phyloP scores from a whole-genome alignment of 1,284 basidiomycete genomes.

The Cystobasidium slooffiae region DNA sequence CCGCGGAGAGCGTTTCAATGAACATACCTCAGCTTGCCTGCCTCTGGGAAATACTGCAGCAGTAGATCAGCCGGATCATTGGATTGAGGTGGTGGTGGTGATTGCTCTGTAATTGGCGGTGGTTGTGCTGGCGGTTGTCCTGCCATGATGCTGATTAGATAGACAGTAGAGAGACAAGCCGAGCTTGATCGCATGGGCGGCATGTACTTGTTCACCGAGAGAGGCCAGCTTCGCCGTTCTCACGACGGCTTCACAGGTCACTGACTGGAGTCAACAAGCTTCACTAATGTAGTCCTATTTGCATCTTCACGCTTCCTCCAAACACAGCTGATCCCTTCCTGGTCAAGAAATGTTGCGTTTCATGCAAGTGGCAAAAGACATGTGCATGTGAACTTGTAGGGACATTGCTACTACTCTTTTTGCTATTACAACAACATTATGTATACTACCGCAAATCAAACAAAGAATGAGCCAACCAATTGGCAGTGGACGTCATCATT shows the following conservation, averaged over 20 bases:
- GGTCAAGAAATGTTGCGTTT: too few relatives aligned
- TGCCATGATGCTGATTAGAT: background rate
- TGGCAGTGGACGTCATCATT: background rate
- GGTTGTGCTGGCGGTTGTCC: background rate
- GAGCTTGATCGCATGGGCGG: background rate
- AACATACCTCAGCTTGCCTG: constrained; percentile 37
- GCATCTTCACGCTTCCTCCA: too few relatives aligned
- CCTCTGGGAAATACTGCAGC: constrained; percentile 41
- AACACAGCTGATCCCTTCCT: too few relatives aligned
- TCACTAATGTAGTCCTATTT: too few relatives aligned
- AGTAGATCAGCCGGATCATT: constrained; percentile 40
- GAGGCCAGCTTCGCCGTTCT: too few relatives aligned
- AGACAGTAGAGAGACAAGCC: background rate
- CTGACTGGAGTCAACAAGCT: too few relatives aligned
- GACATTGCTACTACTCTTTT: background rate
- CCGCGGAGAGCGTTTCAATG: background rate
- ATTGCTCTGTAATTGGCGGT: background rate
- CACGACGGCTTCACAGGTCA: too few relatives aligned
- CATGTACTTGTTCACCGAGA: background rate
- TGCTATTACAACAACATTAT: constrained; percentile 17
- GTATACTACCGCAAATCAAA: background rate
- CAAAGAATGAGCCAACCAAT: background rate
- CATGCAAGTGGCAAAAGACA: too few relatives aligned
- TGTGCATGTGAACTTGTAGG: too few relatives aligned
- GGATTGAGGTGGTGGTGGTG: background rate